These are phyloP conservation scores for Penicillium malachiteum DNA, from an alignment of 495 filamentous ascomycete species.

Conservation along the genomic window DNA sequence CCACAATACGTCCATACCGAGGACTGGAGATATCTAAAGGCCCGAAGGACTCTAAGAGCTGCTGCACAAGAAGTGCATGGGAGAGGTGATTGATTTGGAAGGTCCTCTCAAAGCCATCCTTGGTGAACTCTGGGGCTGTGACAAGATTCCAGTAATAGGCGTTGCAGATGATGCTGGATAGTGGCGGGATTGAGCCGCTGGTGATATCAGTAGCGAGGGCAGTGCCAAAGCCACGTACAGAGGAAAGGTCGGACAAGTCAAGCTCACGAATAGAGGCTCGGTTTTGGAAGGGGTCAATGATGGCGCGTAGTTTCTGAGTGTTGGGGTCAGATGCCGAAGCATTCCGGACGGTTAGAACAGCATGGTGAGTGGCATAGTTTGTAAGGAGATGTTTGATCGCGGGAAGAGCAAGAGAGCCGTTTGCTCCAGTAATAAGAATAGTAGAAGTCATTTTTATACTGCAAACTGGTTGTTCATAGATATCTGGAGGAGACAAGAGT, in stretches of 20 bases:
- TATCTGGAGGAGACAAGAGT: too few species aligned
- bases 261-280: slow-evolving; percentile 30
- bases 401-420: slow-evolving; percentile 37
- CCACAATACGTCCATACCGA: slow-evolving; percentile 35
- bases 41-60: slow-evolving; percentile 45
- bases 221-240: slow-evolving; percentile 34
- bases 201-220: slow-evolving; percentile 26
- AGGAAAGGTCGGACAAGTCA: slow-evolving; percentile 38
- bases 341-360: slow-evolving; percentile 44
- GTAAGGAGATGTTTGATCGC: slow-evolving; percentile 33
- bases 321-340: slow-evolving; percentile 8
- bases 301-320: slow-evolving; percentile 2
- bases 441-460: slow-evolving; percentile 20
- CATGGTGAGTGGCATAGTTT: slow-evolving; percentile 29
- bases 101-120: slow-evolving; percentile 44
- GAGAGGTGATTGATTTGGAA: slow-evolving; percentile 49
- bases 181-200: slow-evolving; percentile 37
- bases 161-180: slow-evolving; percentile 44
- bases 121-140: slow-evolving; percentile 13
- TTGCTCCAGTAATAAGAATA: slow-evolving; percentile 49
- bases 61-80: slow-evolving; percentile 42
- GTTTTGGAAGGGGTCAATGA: background rate
- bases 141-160: slow-evolving; percentile 36
- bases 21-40: slow-evolving; percentile 13
- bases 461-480: too few species aligned